Conservation (phyloP, 306 rosid genomes). For the Cucurbita moschata region DNA sequence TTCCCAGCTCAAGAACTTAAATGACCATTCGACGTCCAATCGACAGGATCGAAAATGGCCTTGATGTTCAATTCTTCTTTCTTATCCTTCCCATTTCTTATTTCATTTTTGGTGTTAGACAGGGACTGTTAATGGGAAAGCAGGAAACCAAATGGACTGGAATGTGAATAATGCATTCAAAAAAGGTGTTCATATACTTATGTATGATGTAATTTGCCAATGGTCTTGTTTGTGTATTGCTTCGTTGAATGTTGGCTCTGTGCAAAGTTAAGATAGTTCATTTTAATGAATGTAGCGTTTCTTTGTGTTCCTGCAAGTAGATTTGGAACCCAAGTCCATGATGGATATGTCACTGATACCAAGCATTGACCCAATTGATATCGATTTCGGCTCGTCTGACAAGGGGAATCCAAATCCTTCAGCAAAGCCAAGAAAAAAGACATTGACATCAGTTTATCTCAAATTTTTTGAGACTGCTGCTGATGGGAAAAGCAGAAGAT, state of each 20-base stretch:
- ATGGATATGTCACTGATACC: slow-evolving; percentile 63
- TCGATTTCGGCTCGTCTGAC: slow-evolving; percentile 55
- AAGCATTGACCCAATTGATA: slow-evolving; percentile 44
- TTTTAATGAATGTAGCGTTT: slow-evolving; percentile 5
- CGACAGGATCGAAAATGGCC: background rate
- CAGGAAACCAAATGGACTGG: no score
- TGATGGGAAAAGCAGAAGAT: slow-evolving; percentile 73
- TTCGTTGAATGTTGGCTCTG: background rate
- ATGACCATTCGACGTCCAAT: background rate
- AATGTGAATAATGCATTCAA: slow-evolving; percentile 33
- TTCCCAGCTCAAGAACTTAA: background rate
- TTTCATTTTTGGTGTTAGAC: slow-evolving; percentile 19
- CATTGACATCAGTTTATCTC: slow-evolving; percentile 90
- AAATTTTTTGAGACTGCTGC: slow-evolving; percentile 85
- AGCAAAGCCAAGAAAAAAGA: slow-evolving; percentile 72
- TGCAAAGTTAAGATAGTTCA: slow-evolving; percentile 6
- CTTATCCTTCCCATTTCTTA: background rate
- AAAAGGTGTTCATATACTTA: slow-evolving; percentile 31
- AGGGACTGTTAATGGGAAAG: slow-evolving; percentile 18
- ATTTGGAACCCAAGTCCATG: slow-evolving; percentile 53
- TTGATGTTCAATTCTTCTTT: background rate
- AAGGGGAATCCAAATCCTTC: slow-evolving; percentile 37
- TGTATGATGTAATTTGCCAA: background rate
- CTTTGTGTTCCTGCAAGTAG: slow-evolving; percentile 22
- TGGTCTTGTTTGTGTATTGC: background rate